Conservation (phyloP, 2,329 filamentous ascomycete genomes). For the Aspergillaceae sp. region DNA sequence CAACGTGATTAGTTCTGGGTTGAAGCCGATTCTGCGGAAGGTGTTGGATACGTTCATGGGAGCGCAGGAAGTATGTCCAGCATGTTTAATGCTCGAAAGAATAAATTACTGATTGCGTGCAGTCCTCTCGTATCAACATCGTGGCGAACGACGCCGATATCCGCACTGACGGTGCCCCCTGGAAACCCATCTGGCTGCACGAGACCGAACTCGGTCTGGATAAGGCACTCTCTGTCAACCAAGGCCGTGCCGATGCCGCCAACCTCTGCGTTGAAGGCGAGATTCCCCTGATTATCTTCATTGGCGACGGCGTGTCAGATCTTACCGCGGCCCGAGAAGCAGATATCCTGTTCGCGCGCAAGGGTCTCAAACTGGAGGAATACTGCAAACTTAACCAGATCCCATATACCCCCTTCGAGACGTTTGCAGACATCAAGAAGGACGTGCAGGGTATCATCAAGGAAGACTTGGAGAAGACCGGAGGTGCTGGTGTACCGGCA, state of each 20-base stretch:
- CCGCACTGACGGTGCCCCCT: slow-evolving; percentile 48
- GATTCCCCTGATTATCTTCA: slow-evolving; percentile 59
- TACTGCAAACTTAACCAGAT: slow-evolving; percentile 57
- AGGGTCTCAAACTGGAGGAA: slow-evolving; percentile 57
- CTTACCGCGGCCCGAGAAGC: slow-evolving; percentile 57
- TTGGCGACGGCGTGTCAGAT: slow-evolving; percentile 61
- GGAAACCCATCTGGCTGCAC: slow-evolving; percentile 61
- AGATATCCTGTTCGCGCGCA: slow-evolving; percentile 59
- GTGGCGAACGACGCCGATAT: slow-evolving; percentile 60
- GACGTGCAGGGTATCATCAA: slow-evolving; percentile 51
- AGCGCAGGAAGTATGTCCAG: slow-evolving; percentile 39
- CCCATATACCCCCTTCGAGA: slow-evolving; percentile 54
- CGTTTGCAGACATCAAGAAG: slow-evolving; percentile 56
- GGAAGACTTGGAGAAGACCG: slow-evolving; percentile 54
- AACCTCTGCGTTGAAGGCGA: slow-evolving; percentile 51
- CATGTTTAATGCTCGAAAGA: background rate
- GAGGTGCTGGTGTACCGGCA: slow-evolving; percentile 50
- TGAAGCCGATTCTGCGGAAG: slow-evolving; percentile 54
- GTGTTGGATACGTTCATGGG: slow-evolving; percentile 59
- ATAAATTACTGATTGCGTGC: background rate
- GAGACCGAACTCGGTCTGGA: slow-evolving; percentile 58
- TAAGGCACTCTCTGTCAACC: slow-evolving; percentile 56
- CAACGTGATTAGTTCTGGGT: slow-evolving; percentile 60
- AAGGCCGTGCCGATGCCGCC: slow-evolving; percentile 49
- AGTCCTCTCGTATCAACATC: slow-evolving; percentile 53